These are phyloP conservation scores for Fusarium pseudoanthophilum DNA, from an alignment of 2,329 filamentous ascomycete genomes.

Conservation along the genomic window DNA sequence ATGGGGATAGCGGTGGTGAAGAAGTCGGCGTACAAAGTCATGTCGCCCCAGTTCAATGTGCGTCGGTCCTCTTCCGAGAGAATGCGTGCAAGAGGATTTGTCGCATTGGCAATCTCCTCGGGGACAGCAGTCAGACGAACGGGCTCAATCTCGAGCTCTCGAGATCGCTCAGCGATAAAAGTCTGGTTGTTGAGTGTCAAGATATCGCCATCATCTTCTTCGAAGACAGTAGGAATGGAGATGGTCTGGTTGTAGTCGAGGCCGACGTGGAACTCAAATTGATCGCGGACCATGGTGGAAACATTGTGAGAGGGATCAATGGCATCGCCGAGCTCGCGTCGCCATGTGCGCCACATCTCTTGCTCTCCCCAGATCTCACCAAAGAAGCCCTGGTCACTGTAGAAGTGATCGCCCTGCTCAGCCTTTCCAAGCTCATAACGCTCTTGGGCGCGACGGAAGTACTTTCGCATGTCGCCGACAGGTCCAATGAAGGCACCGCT, in stretches of 20 bases:
- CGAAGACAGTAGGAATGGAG: constrained; percentile 37
- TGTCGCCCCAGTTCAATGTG: constrained; percentile 35
- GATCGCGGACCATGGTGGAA: constrained; percentile 18
- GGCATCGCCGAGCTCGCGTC: constrained; percentile 9
- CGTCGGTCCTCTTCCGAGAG: neutral
- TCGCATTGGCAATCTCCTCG: constrained; percentile 23
- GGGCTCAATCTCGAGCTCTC: constrained; percentile 29
- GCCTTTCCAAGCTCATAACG: constrained; percentile 33
- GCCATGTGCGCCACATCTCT: constrained; percentile 38
- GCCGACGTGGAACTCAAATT: constrained; percentile 40
- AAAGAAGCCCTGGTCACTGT: constrained; percentile 46
- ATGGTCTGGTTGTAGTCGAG: constrained; percentile 39
- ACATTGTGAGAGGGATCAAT: constrained; percentile 8
- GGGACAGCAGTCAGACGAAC: constrained; percentile 29
- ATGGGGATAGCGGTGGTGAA: constrained; percentile 38
- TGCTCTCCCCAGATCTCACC: constrained; percentile 46
- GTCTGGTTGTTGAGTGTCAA: constrained; percentile 31
- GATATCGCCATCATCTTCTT: constrained; percentile 38
- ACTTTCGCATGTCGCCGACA: constrained; percentile 39
- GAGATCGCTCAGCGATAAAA: constrained; percentile 15
- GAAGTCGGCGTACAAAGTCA: constrained; percentile 38
- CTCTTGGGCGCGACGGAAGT: constrained; percentile 37
- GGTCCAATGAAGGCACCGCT: constrained; percentile 46
- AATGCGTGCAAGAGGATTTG: constrained; percentile 8
- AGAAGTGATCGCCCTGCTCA: constrained; percentile 19